Percentiles rank a stretch among this genome's conserved stretches.
These are phyloP conservation scores for Suillus luteus DNA, from an alignment of 768 basidiomycete species.

Conservation along the genomic window DNA sequence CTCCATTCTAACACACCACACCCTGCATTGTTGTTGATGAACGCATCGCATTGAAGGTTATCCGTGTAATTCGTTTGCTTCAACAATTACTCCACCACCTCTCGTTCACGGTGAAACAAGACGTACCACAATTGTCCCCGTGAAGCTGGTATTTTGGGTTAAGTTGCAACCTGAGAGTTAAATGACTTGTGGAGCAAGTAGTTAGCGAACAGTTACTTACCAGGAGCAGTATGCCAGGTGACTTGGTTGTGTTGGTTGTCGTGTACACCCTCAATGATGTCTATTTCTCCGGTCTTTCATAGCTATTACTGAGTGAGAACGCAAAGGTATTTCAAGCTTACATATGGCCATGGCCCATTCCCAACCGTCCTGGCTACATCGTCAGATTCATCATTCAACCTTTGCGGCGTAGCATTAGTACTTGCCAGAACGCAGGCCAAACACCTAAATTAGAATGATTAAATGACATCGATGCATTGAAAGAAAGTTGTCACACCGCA, in stretches of 20 bases:
- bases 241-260: constrained; percentile 85
- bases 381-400: constrained; percentile 3
- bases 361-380: constrained; percentile 40
- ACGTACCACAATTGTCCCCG: constrained; percentile 65
- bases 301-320: constrained; percentile 15
- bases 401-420: neutral
- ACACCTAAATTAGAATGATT: constrained; percentile 45
- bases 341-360: constrained; percentile 61
- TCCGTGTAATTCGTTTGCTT: constrained; percentile 51
- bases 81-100: constrained; percentile 9
- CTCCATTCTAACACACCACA: constrained; percentile 83
- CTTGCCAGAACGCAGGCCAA: constrained; percentile 84
- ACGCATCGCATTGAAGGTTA: constrained; percentile 57
- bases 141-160: constrained; percentile 55
- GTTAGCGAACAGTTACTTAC: constrained; percentile 31
- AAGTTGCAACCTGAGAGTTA: constrained; percentile 54
- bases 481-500: constrained; percentile 57
- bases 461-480: constrained; percentile 9
- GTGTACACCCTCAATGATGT: constrained; percentile 84
- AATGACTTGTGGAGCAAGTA: constrained; percentile 9
- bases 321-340: constrained; percentile 35
- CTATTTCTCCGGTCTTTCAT: constrained; percentile 72
- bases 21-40: constrained; percentile 60
- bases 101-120: neutral
- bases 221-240: constrained; percentile 74